These are phyloP conservation scores for Boletus tomentosulus DNA, from an alignment of 768 basidiomycete species.

Conservation along the genomic window DNA sequence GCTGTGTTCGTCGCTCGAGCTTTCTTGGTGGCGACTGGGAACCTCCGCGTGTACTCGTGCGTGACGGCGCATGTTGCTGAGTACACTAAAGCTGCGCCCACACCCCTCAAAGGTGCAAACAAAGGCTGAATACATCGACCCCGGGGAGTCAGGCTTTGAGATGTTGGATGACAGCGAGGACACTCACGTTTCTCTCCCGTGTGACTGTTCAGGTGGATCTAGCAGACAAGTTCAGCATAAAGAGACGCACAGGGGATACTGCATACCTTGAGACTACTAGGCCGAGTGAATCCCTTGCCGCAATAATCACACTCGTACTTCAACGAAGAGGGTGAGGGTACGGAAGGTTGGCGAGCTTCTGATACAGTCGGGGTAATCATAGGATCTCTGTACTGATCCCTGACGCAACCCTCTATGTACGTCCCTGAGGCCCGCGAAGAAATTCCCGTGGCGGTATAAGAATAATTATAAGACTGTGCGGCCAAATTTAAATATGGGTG, in stretches of 20 bases:
- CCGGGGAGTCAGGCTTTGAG: slow-evolving; percentile 12
- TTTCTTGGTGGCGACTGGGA: slow-evolving; percentile 33
- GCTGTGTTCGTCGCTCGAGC: slow-evolving; percentile 44
- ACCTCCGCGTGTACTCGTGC: slow-evolving; percentile 61
- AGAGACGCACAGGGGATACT: neutral
- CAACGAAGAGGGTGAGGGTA: slow-evolving; percentile 32
- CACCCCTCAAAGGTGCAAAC: slow-evolving; percentile 70
- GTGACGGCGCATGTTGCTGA: slow-evolving; percentile 87
- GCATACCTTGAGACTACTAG: slow-evolving; percentile 74
- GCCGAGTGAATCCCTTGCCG: slow-evolving; percentile 77
- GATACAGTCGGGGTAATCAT: slow-evolving; percentile 3
- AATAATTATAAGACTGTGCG: slow-evolving; percentile 18
- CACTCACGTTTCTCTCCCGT: slow-evolving; percentile 80
- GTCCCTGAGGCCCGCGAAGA: slow-evolving; percentile 21
- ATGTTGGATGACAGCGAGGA: neutral
- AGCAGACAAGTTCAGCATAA: slow-evolving; percentile 9
- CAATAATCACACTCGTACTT: slow-evolving; percentile 80
- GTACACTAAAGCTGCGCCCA: slow-evolving; percentile 78
- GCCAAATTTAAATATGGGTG: slow-evolving; percentile 22
- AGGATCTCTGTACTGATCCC: slow-evolving; percentile 18
- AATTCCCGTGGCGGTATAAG: slow-evolving; percentile 10
- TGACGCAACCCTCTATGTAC: slow-evolving; percentile 13
- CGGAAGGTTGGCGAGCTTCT: slow-evolving; percentile 18
- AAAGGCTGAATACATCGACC: slow-evolving; percentile 48
- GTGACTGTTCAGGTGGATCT: slow-evolving; percentile 85